Base-by-base conservation (phyloP, 2,329 filamentous ascomycete genomes). In the Podosphaera xanthii region DNA sequence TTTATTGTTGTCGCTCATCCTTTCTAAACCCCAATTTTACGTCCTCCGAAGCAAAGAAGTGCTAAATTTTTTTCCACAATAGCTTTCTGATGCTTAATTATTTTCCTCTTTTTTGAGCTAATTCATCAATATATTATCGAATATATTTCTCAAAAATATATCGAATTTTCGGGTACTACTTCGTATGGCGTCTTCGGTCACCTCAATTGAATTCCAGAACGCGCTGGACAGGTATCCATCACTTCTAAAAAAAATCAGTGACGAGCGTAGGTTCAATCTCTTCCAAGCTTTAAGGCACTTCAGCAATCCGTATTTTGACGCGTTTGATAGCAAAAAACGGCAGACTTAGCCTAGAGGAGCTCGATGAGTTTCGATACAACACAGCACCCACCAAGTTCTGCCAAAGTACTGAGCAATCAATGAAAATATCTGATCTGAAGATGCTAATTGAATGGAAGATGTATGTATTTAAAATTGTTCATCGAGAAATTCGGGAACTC, bases 401-500 rank as follows among this genome's bases (percentile, higher is more conserved):
- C 2, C 66, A 67, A 58, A 64, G 66, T 6, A 64, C 67, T 36
- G 63, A 63, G 4, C 64, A 67, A 66, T 30, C 69, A 9, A 77
- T 87, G 71, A 71, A 68, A 2, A 76, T 80, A 54, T 72, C 75
- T 0, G 77, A 86, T 65, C 72, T 86, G 40, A 75, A 79, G 64
- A 72, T 66, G 30, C 73, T 87, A 2, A 77, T 86, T 8, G 76
- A 83, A 54, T 87, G 84, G 83, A 87, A 87, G 68, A 72, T 87
- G 80, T 85, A 71, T 67, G 80, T 69, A 52, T 12, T 48, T 8
- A 33, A 71, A 53, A 57, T 38, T 59, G 14, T n/a, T 7, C 14
- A 53, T 53, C 34, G 40, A 33, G 54, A 33, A 57, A 55, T 60
- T 64, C 60, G 59, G 58, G 48, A 56, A 22, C 38, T 46, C 58